phyloP scores from a whole-genome alignment of 1,284 basidiomycete genomes.

The Ustilago trichophora region DNA sequence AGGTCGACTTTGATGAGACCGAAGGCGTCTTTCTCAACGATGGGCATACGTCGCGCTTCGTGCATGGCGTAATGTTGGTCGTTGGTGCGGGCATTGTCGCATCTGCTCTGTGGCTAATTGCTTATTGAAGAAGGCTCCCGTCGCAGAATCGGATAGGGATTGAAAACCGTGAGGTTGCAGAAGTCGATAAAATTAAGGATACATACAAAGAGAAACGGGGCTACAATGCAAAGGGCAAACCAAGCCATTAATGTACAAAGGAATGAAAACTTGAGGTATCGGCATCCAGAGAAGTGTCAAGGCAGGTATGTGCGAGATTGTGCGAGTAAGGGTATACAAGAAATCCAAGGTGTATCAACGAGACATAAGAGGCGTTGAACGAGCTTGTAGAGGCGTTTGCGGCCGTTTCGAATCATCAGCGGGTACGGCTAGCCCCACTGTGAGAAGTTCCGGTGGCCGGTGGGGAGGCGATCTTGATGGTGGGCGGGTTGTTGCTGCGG shows the following conservation, averaged over 20 bases:
- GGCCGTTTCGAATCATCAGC: no score
- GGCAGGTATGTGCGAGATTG: not conserved
- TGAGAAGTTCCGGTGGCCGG: not conserved
- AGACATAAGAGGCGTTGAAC: no score
- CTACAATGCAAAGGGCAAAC: not conserved
- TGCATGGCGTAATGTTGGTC: conserved; percentile 28
- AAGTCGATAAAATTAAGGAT: not conserved
- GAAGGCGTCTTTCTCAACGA: conserved; percentile 42
- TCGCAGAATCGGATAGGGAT: no score
- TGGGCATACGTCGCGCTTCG: conserved; percentile 18
- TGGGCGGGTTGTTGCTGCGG: conserved; percentile 3
- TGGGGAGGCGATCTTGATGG: conserved; percentile 16
- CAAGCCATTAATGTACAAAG: not conserved
- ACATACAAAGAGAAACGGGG: not conserved
- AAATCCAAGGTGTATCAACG: not conserved
- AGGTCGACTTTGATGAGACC: conserved; percentile 43
- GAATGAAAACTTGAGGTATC: no score
- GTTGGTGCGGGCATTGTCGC: conserved; percentile 27
- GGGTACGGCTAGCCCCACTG: not conserved
- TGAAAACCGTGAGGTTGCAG: no score
- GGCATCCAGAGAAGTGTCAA: no score
- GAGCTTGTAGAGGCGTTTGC: no score
- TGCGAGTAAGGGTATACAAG: no score
- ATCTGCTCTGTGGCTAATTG: conserved; percentile 23
- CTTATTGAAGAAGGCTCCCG: no score